Evolutionary conservation across 2,329 filamentous ascomycete genomes (phyloP).

Genomic region (Aureobasidium sp.): DNA sequence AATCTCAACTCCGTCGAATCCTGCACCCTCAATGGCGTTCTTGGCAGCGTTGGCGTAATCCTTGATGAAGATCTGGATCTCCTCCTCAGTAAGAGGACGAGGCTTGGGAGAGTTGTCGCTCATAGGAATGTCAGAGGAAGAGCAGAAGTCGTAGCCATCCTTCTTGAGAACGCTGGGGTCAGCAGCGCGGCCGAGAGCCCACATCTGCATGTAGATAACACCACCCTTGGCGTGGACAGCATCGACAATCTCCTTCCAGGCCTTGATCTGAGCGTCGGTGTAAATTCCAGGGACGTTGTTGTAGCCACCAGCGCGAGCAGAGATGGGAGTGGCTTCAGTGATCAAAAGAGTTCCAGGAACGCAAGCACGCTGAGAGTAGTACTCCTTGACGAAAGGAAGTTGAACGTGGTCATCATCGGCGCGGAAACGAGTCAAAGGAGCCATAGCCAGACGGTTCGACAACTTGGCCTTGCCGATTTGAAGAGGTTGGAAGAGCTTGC

Average conservation of each 20-base stretch:
- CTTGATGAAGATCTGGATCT: slow-evolving; percentile 29
- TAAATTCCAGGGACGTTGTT: slow-evolving; percentile 51
- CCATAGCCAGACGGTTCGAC: slow-evolving; percentile 43
- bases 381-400: slow-evolving; percentile 13
- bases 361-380: slow-evolving; percentile 15
- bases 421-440: slow-evolving; percentile 47
- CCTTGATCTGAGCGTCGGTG: slow-evolving; percentile 46
- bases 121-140: slow-evolving; percentile 25
- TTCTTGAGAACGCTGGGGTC: slow-evolving; percentile 27
- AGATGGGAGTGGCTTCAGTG: slow-evolving; percentile 49
- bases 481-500: slow-evolving; percentile 33
- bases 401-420: slow-evolving; percentile 42
- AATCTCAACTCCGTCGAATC: slow-evolving; percentile 42
- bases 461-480: slow-evolving; percentile 34
- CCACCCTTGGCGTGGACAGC: slow-evolving; percentile 55
- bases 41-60: slow-evolving; percentile 36
- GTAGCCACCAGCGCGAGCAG: slow-evolving; percentile 38
- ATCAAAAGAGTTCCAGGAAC: slow-evolving; percentile 49
- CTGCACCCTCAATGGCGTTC: slow-evolving; percentile 38
- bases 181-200: slow-evolving; percentile 51
- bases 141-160: slow-evolving; percentile 23
- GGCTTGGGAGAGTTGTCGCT: slow-evolving; percentile 27
- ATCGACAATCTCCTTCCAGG: slow-evolving; percentile 53
- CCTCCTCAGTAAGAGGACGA: slow-evolving; percentile 28
- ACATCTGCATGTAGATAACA: slow-evolving; percentile 55